Conservation (phyloP, 2,329 filamentous ascomycete genomes). For the Clarireedia sp. region DNA sequence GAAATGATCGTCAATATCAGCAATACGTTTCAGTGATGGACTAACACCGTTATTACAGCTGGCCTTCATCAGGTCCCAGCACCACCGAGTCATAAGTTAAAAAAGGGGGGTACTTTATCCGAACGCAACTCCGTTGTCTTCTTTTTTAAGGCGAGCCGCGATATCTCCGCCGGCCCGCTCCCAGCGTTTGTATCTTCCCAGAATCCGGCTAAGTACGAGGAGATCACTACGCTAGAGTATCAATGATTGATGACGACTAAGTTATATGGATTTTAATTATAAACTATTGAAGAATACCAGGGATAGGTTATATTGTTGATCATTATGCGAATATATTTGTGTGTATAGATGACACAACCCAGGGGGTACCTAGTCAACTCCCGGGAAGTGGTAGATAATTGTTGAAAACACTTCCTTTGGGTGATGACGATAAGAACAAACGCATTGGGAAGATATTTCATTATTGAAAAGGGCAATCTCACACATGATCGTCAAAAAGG, state of each 20-base stretch:
- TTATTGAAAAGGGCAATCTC: too few relatives aligned
- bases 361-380: too few relatives aligned
- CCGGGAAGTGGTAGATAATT: too few relatives aligned
- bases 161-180: constrained; percentile 9
- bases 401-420: too few relatives aligned
- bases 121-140: constrained; percentile 8
- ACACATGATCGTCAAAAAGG: too few relatives aligned
- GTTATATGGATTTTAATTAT: too few relatives aligned
- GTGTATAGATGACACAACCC: too few relatives aligned
- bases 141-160: constrained; percentile 11
- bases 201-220: constrained; percentile 1
- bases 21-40: constrained; percentile 29
- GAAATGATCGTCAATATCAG: constrained; percentile 38
- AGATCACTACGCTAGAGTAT: constrained; percentile 14
- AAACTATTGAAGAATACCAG: too few relatives aligned
- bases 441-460: too few relatives aligned
- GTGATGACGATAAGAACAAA: too few relatives aligned
- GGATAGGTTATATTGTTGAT: too few relatives aligned
- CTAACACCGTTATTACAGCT: constrained; percentile 10
- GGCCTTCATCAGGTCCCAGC: constrained; percentile 11
- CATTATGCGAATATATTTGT: too few relatives aligned
- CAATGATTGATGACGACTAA: not conserved
- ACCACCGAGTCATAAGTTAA: not conserved
- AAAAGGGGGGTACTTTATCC: not conserved
- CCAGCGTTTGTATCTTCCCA: not conserved